phyloP scores from a whole-genome alignment of 2,329 filamentous ascomycete genomes.

The Curvularia verruculosa region DNA sequence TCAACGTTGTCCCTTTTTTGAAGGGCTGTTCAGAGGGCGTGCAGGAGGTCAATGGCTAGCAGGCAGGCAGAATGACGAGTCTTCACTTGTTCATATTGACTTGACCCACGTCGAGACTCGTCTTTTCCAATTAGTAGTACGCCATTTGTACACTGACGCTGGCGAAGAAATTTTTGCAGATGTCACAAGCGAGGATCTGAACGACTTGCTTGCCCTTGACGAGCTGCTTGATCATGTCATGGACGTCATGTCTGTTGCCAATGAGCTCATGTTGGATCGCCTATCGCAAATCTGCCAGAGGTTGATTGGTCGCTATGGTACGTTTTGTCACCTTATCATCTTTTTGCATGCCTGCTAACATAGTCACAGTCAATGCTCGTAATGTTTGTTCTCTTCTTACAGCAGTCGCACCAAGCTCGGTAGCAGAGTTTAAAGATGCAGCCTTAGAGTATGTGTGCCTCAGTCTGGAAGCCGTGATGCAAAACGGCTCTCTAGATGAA shows the following conservation, averaged over 20 bases:
- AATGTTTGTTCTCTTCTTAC: constrained; percentile 88
- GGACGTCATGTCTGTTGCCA: constrained; percentile 86
- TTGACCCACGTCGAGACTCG: constrained; percentile 77
- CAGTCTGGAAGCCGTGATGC: constrained; percentile 88
- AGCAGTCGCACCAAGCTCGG: constrained; percentile 80
- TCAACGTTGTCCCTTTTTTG: constrained; percentile 88
- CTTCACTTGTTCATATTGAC: constrained; percentile 71
- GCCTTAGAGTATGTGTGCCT: constrained; percentile 90
- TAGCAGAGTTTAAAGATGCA: constrained; percentile 84
- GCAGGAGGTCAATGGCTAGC: constrained; percentile 85
- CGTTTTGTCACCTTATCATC: constrained; percentile 34
- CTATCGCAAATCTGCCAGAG: constrained; percentile 89
- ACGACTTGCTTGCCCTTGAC: constrained; percentile 62
- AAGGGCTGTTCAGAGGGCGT: constrained; percentile 86
- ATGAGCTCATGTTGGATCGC: constrained; percentile 94
- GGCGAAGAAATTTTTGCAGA: constrained; percentile 82
- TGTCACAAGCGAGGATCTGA: constrained; percentile 66
- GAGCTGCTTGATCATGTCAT: constrained; percentile 88
- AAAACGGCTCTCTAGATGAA: constrained; percentile 85
- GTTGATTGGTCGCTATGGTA: constrained; percentile 77
- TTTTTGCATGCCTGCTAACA: constrained; percentile 20
- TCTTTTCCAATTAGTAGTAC: constrained; percentile 79
- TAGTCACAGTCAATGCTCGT: constrained; percentile 53
- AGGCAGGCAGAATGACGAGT: constrained; percentile 62
- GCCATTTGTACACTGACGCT: constrained; percentile 81